Conservation (phyloP, 2,329 filamentous ascomycete genomes). For the Elsinoe necatrix region DNA sequence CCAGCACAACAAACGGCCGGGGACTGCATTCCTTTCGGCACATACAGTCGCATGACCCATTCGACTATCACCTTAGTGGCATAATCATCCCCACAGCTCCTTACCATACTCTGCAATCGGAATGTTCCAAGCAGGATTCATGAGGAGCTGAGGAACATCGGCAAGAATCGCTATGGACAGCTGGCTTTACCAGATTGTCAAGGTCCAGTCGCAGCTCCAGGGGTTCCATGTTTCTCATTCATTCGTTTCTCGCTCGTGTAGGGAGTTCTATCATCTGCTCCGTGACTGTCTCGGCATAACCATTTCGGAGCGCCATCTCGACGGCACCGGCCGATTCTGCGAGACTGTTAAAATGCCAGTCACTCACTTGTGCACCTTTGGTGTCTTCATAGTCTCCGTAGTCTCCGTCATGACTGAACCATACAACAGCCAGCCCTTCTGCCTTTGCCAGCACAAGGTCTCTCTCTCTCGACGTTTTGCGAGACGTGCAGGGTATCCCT, state of each 20-base stretch:
- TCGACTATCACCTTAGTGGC: not conserved
- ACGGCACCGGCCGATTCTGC: slow-evolving; percentile 53
- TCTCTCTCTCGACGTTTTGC: slow-evolving; percentile 52
- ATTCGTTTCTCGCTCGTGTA: not conserved
- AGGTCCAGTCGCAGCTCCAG: not conserved
- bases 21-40: not conserved
- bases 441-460: slow-evolving; percentile 59
- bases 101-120: not conserved
- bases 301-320: slow-evolving; percentile 27
- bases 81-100: too few relatives aligned
- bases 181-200: not conserved
- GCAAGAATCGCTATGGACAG: not conserved
- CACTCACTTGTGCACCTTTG: slow-evolving; percentile 35
- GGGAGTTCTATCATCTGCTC: not conserved
- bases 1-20: not conserved
- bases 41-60: not conserved
- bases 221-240: not conserved
- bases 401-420: slow-evolving; percentile 51
- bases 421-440: slow-evolving; percentile 52
- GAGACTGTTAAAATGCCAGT: slow-evolving; percentile 52
- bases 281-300: not conserved
- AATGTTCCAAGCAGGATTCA: not conserved
- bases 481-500: slow-evolving; percentile 58
- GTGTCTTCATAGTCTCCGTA: slow-evolving; percentile 42
- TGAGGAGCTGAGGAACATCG: not conserved